Evolutionary conservation across 2,329 filamentous ascomycete genomes (phyloP), one percentile per base, ranked within the genome.

Genomic region (Fusarium succisae): DNA sequence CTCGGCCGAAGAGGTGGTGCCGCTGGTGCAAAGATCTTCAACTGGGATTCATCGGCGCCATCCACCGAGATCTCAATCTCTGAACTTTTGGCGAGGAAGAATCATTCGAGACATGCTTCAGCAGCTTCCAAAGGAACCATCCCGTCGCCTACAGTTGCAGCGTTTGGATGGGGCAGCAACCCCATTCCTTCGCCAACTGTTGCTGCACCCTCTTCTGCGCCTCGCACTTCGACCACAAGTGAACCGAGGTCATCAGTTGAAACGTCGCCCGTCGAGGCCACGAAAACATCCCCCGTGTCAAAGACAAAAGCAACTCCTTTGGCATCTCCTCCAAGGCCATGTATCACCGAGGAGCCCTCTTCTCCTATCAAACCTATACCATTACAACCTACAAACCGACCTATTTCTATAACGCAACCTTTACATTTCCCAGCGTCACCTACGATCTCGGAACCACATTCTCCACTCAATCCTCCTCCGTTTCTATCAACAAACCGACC

Each of bases 11-110:
- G 84, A 22, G 77, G 77, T 1, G 82, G 81, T 3, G 79, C 79
- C 24, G 83, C 85, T 24, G 86, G 85, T 44, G 84, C 83, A 11
- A 86, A 84, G 65, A 85, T 88, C 73, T 92, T 92, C 79, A 89
- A 90, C 37, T 92, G 90, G 90, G 88, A 91, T 72, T 86, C 86
- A 20, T 83, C 84, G 24, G 85, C 86, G 1, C 84, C 86, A 37
- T 84, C 86, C 15, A 82, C 90, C 5, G 84, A 87, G 14, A 84
- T 91, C 26, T 79, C 79, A 14, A 85, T 91, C n/a, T 78, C 79
- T 6, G 80, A 82, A 67, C 70, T 84, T 10, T 67, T 84, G 20
- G 75, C 74, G 13, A 76, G 72, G n/a, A 79, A 75, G 66, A 77
- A 76, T 30, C 76, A 79, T 63, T 76, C 74, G 50, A 75, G 74